Base-by-base conservation (phyloP, 2,329 filamentous ascomycete species). In the Penicillium janthinellum region DNA sequence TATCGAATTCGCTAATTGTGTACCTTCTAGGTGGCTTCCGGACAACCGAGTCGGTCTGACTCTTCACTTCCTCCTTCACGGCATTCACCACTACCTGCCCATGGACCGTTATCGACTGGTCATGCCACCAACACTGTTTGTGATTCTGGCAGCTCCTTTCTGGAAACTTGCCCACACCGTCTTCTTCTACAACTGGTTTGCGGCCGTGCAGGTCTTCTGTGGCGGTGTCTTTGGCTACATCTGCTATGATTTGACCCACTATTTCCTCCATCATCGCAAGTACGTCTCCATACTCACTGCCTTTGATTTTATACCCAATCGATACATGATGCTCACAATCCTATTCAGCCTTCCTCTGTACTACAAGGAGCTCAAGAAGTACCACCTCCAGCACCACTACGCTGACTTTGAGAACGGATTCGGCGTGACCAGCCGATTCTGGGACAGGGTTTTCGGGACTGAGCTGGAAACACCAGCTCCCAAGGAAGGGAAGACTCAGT, bases 51-150 rank as follows among this genome's bases (percentile, higher is more conserved):
- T 91, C n/a, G 89, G 86, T 64, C 82, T 99, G 60, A 96, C 92
- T 0, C 69, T 89, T 20, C 95, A 99, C 76, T 99, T 99, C 79
- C 80, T 97, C 42, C 90, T 99, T 28, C 95, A 99, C 71, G 95
- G 95, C 64, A 91, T 99, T 64, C 95, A 99, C 74, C 95, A 99
- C 78, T 99, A 98, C 78, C 85, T 99, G 4, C 95, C 95, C n/a
- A 98, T 99, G 95, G 95, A 99, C 80, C 94, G 89, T 73, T 94
- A 96, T 71, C 89, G 95, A 61, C 88, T 99, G 10, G 95, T 99
- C 65, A 98, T 99, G 95, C 95, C 95, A 1, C 95, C 95, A 0
- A 86, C 91, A 0, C 83, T 99, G 3, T 98, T 99, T 73, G 63
- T 94, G 25, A 84, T 86, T 12, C 87, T 99, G 20, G 94, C 94